Conservation (phyloP, 331 rosid species). For the Rhamnella rubrinervis region DNA sequence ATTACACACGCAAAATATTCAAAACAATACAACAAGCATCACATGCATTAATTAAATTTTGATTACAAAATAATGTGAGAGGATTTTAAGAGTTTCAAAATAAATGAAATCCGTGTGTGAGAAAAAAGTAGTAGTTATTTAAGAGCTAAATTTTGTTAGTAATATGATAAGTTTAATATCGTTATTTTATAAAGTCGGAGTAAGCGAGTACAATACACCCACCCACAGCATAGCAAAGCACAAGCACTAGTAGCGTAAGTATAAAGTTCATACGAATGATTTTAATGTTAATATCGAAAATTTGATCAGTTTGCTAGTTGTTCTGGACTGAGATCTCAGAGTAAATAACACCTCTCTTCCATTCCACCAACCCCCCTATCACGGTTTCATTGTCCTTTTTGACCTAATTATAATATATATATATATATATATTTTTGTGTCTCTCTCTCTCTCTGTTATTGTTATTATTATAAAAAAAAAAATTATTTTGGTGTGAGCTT, state of each 20-base stretch:
- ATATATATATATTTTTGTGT: not conserved
- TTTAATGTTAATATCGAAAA: not conserved
- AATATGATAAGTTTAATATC: too few relatives aligned
- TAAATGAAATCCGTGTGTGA: not conserved
- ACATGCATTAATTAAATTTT: not conserved
- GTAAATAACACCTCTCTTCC: conserved; percentile 1
- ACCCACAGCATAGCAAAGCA: conserved; percentile 8
- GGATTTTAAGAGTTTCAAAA: not conserved
- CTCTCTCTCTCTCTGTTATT: not conserved
- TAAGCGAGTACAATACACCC: not conserved
- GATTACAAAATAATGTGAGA: not conserved
- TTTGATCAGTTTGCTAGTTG: not conserved
- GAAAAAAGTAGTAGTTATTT: not conserved
- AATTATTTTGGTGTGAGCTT: not conserved
- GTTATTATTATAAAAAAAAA: not conserved
- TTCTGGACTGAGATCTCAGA: conserved; percentile 31
- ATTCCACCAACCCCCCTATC: conserved; percentile 4
- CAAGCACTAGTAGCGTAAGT: too few relatives aligned
- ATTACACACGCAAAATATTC: too few relatives aligned
- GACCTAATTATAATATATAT: not conserved
- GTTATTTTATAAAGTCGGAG: not conserved
- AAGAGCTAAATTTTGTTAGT: too few relatives aligned
- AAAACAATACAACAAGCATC: not conserved
- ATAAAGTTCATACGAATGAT: too few relatives aligned
- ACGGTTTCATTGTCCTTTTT: not conserved